Percentiles rank a stretch among this genome's conserved stretches.
These are phyloP conservation scores for Ustilago xerochloae DNA, from an alignment of 1,284 basidiomycete species.

Conservation along the genomic window DNA sequence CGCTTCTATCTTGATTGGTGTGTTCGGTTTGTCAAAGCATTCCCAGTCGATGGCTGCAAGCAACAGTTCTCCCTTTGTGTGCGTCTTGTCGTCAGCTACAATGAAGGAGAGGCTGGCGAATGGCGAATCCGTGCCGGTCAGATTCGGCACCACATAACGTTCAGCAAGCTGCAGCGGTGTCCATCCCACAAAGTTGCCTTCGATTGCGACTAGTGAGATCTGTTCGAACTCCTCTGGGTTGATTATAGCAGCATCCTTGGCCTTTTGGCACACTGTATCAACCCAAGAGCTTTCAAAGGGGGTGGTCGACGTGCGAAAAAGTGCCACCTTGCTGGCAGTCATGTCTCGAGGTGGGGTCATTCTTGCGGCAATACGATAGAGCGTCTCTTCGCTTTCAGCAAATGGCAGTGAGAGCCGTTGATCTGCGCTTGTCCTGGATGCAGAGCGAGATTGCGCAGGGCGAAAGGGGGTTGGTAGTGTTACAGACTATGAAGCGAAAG, in stretches of 20 bases:
- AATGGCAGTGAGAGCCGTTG: no score
- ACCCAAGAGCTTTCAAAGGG: background rate
- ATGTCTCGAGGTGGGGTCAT: background rate
- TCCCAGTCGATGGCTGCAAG: background rate
- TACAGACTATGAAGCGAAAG: no score
- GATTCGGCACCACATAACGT: background rate
- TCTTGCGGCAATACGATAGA: no score
- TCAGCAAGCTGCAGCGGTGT: background rate
- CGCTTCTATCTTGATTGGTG: background rate
- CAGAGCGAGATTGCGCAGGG: no score
- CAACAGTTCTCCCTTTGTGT: background rate
- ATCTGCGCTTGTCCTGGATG: no score
- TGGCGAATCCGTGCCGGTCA: background rate
- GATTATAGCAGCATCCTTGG: background rate
- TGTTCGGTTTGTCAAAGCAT: background rate
- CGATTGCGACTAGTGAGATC: background rate
- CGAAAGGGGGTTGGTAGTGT: no score
- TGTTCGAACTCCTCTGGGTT: background rate
- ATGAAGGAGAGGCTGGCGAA: background rate
- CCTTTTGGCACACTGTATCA: background rate
- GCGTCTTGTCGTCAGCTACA: background rate
- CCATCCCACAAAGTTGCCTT: background rate
- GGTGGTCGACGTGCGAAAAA: background rate
- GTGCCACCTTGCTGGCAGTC: background rate
- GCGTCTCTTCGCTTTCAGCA: no score